A percentile compares a stretch with the other conserved stretches of the same genome.
Evolutionary conservation across 768 basidiomycete genomes (phyloP).

Genomic region (Pulveroboletus sp.): DNA sequence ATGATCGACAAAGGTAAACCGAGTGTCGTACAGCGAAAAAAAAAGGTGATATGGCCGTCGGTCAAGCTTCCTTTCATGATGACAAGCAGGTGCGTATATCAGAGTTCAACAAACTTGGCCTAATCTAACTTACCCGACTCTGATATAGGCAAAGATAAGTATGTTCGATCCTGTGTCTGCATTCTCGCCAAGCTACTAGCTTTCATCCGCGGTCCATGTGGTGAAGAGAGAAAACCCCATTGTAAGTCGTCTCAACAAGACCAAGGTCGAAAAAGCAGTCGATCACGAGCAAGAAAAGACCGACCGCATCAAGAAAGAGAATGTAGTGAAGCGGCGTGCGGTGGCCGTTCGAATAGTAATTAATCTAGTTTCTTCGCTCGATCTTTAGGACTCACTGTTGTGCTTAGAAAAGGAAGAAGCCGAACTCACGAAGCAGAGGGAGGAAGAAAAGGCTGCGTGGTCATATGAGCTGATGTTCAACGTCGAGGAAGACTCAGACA

Average conservation of each 20-base stretch:
- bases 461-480: constrained; percentile 83
- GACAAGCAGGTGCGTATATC: constrained; percentile 69
- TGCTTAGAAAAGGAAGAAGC: constrained; percentile 72
- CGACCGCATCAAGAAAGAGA: constrained; percentile 79
- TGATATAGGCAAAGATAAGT: constrained; percentile 78
- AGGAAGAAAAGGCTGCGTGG: constrained; percentile 81
- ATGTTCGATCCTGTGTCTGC: not conserved
- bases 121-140: not conserved
- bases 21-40: constrained; percentile 53
- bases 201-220: constrained; percentile 83
- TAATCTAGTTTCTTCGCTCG: not conserved
- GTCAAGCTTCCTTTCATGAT: constrained; percentile 91
- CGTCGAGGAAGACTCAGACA: constrained; percentile 55
- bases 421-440: constrained; percentile 71
- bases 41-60: constrained; percentile 97
- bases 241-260: constrained; percentile 93
- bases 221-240: constrained; percentile 81
- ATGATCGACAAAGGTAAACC: constrained; percentile 1
- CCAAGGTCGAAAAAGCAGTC: constrained; percentile 78
- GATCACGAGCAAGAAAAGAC: constrained; percentile 89
- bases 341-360: constrained; percentile 67
- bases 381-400: not conserved
- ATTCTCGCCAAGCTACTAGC: too few relatives aligned
- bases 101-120: not conserved
- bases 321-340: constrained; percentile 55